A percentile compares a stretch with the other conserved stretches of the same genome.
These are phyloP conservation scores for Penicillium capsulatum DNA, from an alignment of 2,329 filamentous ascomycete genomes.

Conservation along the genomic window DNA sequence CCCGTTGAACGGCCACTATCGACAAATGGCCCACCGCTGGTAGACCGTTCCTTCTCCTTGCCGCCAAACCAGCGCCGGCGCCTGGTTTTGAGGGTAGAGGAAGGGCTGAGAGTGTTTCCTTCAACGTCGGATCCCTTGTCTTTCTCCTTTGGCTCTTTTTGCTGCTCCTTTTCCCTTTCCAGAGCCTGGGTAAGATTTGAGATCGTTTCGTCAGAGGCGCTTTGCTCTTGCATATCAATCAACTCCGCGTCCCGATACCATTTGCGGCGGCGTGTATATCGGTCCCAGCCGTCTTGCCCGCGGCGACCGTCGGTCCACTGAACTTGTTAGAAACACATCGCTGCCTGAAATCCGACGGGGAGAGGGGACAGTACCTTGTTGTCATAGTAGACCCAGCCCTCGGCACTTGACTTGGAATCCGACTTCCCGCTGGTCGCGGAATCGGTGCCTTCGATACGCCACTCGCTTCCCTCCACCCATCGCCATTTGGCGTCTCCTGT, in stretches of 20 bases:
- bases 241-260: constrained; percentile 97
- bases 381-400: constrained; percentile 96
- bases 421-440: constrained; percentile 32
- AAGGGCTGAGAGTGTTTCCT: constrained; percentile 26
- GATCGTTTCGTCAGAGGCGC: constrained; percentile 42
- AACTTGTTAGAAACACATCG: constrained; percentile 11
- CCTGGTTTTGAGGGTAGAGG: constrained; percentile 28
- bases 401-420: constrained; percentile 50
- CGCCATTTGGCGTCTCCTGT: constrained; percentile 62
- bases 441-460: constrained; percentile 72
- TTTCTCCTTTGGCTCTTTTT: constrained; percentile 8
- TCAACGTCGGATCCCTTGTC: constrained; percentile 27
- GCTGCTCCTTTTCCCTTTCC: constrained; percentile 20
- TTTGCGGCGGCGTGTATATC: constrained; percentile 87
- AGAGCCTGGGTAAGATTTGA: constrained; percentile 29
- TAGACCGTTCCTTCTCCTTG: constrained; percentile 29
- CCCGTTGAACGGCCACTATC: constrained; percentile 17
- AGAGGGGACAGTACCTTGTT: constrained; percentile 65
- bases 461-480: constrained; percentile 82
- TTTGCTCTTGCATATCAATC: constrained; percentile 60
- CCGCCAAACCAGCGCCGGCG: constrained; percentile 39
- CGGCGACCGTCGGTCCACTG: constrained; percentile 87
- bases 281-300: constrained; percentile 84
- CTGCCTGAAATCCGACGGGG: too few relatives aligned
- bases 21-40: constrained; percentile 17